Evolutionary conservation across 2,329 filamentous ascomycete species (phyloP).

Genomic region (Microcyclospora tardicrescens): DNA sequence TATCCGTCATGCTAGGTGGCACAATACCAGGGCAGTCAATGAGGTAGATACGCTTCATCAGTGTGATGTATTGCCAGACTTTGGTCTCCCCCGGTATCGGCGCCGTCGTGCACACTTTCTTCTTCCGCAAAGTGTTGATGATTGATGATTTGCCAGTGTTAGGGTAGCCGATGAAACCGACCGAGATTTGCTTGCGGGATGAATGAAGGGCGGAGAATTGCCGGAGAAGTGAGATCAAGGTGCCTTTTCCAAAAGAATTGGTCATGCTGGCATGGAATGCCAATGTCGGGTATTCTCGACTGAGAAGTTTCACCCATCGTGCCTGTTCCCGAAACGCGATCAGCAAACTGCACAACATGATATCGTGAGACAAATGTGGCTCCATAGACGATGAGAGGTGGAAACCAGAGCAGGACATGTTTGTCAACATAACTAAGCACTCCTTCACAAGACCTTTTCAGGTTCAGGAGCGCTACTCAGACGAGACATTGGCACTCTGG

Average conservation of each 20-base stretch:
- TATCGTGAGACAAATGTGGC: background rate
- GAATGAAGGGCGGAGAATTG: conserved; percentile 87
- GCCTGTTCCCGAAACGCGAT: conserved; percentile 45
- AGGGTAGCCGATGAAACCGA: conserved; percentile 78
- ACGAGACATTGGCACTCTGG: conserved; percentile 63
- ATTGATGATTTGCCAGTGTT: conserved; percentile 95
- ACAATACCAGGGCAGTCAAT: conserved; percentile 97
- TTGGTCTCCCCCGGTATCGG: conserved; percentile 96
- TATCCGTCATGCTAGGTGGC: conserved; percentile 72
- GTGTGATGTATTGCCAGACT: conserved; percentile 92
- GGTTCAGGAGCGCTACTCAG: conserved; percentile 90
- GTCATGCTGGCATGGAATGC: conserved; percentile 92
- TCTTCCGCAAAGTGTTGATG: conserved; percentile 89
- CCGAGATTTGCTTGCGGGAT: conserved; percentile 85
- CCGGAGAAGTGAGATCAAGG: conserved; percentile 76
- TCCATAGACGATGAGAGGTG: no score
- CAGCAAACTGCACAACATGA: background rate
- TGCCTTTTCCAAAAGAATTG: conserved; percentile 94
- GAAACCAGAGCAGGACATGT: conserved; percentile 50
- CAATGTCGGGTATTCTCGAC: conserved; percentile 83
- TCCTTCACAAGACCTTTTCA: conserved; percentile 55
- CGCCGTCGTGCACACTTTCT: conserved; percentile 85
- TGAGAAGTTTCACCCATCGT: conserved; percentile 78
- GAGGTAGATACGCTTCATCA: conserved; percentile 89
- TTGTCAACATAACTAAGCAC: conserved; percentile 98